Evolutionary conservation across 2,329 filamentous ascomycete species (phyloP), one percentile per base, ranked within the genome.

Genomic region (Diaporthe australafricana): DNA sequence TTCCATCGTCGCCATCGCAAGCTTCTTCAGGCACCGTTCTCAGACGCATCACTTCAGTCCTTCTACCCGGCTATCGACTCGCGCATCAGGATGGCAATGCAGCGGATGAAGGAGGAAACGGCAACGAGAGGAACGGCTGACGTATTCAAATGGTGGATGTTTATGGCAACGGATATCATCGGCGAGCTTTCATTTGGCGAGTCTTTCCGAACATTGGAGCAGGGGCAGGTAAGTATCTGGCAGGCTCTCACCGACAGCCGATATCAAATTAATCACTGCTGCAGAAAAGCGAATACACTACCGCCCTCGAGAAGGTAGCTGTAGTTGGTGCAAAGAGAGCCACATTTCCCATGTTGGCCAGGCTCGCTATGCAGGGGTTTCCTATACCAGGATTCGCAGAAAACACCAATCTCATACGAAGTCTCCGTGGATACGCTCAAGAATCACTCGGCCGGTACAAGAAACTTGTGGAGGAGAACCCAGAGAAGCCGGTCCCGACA

Each of bases 131-230:
- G 84, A 0, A 78, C 72, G 0, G 81, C 79, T 0, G 87, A 90
- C 72, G 77, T 89, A 0, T 81, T 83, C 71, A 88, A 88, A 70
- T 90, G 87, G 87, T 87, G 82, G 79, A 77, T 84, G 7, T 88
- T 87, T 67, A 81, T 86, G 80, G 77, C 84, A 3, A 88, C 87
- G 0, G 88, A 90, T 75, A 78, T 88, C 0, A 87, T 89, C 63
- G 86, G 84, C 0, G 83, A 89, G 65, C 77, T 90, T 7, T 84
- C 80, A 1, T 90, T 90, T 76, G 88, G 88, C 0, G 83, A 89
- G n/a, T 86, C 86, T 0, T 89, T 90, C 71, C 77, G 79, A 0
- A 85, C 86, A 80, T 77, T 91, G 5, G 87, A 90, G 69, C 76
- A 77, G 5, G 86, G 86, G 20, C 77, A 85, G 79, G 87, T 88